Evolutionary conservation across 2,329 filamentous ascomycete genomes (phyloP).

Genomic region (Hirsutella minnesotensis): DNA sequence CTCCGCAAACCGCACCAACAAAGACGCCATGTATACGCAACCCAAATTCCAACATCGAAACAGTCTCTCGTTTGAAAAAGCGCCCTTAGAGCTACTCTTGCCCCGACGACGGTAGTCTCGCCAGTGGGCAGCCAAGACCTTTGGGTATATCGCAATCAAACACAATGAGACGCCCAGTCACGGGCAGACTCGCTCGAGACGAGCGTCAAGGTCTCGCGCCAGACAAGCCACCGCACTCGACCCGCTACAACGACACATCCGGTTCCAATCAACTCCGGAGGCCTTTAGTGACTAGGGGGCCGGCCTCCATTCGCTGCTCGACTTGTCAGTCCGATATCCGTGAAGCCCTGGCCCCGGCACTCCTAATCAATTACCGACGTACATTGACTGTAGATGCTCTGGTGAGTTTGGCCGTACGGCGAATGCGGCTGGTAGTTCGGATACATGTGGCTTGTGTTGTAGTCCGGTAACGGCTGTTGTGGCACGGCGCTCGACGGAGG

Average conservation of each 20-base stretch:
- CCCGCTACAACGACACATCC: too few species aligned
- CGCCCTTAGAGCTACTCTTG: background rate
- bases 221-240: too few species aligned
- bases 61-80: background rate
- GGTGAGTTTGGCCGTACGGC: conserved; percentile 43
- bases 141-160: too few species aligned
- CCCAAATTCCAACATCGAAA: background rate
- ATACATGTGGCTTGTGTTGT: conserved; percentile 42
- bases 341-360: background rate
- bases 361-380: conserved; percentile 14
- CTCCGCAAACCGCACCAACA: background rate
- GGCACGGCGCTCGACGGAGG: conserved; percentile 41
- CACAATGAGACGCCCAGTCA: too few species aligned
- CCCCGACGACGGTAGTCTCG: background rate
- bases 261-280: background rate
- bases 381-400: conserved; percentile 51
- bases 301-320: conserved; percentile 6
- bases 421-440: conserved; percentile 46
- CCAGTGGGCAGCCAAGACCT: too few species aligned
- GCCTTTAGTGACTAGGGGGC: conserved; percentile 3
- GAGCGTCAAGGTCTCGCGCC: too few species aligned
- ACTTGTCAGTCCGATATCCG: background rate
- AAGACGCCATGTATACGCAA: background rate
- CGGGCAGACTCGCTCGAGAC: too few species aligned
- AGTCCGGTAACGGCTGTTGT: conserved; percentile 43